Evolutionary conservation across 768 basidiomycete species (phyloP), one percentile per base, ranked within the genome.

Genomic region (Leucogyrophana mollusca): DNA sequence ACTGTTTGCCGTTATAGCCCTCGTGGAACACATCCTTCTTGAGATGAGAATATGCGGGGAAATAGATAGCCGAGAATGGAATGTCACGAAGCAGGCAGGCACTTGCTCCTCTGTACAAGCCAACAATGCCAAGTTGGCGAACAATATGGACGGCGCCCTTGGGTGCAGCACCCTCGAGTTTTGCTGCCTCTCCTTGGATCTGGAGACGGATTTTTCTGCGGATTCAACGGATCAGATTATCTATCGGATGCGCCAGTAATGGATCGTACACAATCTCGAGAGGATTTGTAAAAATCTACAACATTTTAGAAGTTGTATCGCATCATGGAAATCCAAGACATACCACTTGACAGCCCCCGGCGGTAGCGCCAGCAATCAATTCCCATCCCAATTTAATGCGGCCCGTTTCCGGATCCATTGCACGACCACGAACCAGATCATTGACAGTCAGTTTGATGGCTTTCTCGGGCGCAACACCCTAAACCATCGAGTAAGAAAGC

Each of bases 381-480:
- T 99, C 96, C 90, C 91, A 94, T n/a, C 58, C 56, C n/a, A 96
- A 60, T 47, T 85, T 80, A 65, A 99, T 99, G 45, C 92, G 80
- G 10, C 96, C 96, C 9, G 96, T 99, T 66, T 95, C 93, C 18
- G 94, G 91, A 67, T 99, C 94, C 69, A 83, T 95, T 9, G 85
- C 83, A 41, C 81, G 79, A 20, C 80, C 74, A 25, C 96, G 84
- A 18, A 99, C 76, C 45, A 95, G 69, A 61, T 96, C 95, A 70
- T 97, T 98, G 39, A 99, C 87, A 2, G 96, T 96, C 50, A 99
- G 70, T 65, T 99, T 99, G 68, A 99, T 96, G 9, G 96, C 96
- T 72, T 96, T 96, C 67, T 96, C 93, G 9, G 93, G 93, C 25
- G 93, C 93, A 40, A 96, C 91, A 50, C 93, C 93, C 92, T 94